These are phyloP conservation scores for Cryptosporidium andersoni DNA, from an alignment of 169 alveolate species.

Conservation along the genomic window DNA sequence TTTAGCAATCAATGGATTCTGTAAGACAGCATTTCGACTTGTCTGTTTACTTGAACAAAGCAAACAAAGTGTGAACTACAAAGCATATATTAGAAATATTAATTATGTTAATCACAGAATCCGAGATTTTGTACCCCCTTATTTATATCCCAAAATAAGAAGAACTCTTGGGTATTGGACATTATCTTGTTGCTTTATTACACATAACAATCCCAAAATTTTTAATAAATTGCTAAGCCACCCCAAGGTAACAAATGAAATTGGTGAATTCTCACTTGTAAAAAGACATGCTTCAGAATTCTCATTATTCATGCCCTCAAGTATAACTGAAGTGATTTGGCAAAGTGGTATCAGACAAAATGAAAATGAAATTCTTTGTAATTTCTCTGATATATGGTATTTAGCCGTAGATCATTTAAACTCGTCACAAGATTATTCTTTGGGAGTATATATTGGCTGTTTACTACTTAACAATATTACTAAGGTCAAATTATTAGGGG, in stretches of 20 bases:
- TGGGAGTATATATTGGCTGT: constrained; percentile 11
- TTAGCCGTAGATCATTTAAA: constrained; percentile 6
- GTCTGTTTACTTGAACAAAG: not conserved
- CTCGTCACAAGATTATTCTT: constrained; percentile 20
- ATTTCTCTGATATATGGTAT: constrained; percentile 19
- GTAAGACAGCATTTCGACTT: constrained; percentile 40
- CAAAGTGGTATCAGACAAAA: not conserved
- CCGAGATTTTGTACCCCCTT: not conserved
- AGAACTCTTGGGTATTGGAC: constrained; percentile 60
- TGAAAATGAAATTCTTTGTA: not conserved
- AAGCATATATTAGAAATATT: not conserved
- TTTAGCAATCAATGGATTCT: constrained; percentile 25
- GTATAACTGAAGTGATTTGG: too few relatives aligned
- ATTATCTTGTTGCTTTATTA: constrained; percentile 6
- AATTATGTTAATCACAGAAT: constrained; percentile 1
- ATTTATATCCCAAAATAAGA: constrained; percentile 1
- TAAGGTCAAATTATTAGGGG: too few relatives aligned
- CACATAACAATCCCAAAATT: not conserved
- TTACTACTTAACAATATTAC: too few relatives aligned
- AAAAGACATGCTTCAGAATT: too few relatives aligned
- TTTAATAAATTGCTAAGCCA: too few relatives aligned
- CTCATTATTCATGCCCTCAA: too few relatives aligned
- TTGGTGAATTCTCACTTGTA: too few relatives aligned
- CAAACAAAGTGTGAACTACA: not conserved
- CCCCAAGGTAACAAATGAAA: too few relatives aligned